These are phyloP conservation scores for Boletus reticuloceps DNA, from an alignment of 768 basidiomycete species.

Conservation along the genomic window DNA sequence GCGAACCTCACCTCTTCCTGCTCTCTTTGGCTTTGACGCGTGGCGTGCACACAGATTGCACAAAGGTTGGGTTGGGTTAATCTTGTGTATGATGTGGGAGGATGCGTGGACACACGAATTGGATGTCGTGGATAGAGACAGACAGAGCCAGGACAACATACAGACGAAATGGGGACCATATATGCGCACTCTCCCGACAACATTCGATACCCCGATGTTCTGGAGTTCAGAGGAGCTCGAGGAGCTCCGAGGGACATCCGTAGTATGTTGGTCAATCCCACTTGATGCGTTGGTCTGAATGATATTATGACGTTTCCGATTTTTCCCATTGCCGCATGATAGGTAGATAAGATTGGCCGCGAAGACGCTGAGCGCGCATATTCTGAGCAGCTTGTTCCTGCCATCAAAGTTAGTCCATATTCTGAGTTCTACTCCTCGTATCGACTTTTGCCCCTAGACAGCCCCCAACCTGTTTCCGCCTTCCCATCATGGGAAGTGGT, in stretches of 20 bases:
- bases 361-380: slow-evolving; percentile 79
- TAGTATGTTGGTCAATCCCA: slow-evolving; percentile 64
- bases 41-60: slow-evolving; percentile 65
- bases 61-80: slow-evolving; percentile 82
- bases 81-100: slow-evolving; percentile 97
- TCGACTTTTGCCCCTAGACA: slow-evolving; percentile 39
- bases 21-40: slow-evolving; percentile 52
- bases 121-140: slow-evolving; percentile 41
- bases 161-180: slow-evolving; percentile 24
- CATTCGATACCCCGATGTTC: slow-evolving; percentile 93
- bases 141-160: neutral
- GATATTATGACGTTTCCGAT: neutral
- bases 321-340: neutral
- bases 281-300: neutral
- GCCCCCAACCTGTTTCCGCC: slow-evolving; percentile 71
- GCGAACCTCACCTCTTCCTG: slow-evolving; percentile 66
- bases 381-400: slow-evolving; percentile 60
- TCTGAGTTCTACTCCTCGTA: neutral
- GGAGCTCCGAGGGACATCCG: slow-evolving; percentile 79
- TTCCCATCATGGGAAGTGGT: slow-evolving; percentile 43
- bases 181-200: slow-evolving; percentile 51
- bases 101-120: slow-evolving; percentile 56
- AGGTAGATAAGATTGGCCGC: slow-evolving; percentile 81
- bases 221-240: slow-evolving; percentile 74
- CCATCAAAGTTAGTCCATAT: slow-evolving; percentile 54